Evolutionary conservation across 2,329 filamentous ascomycete species (phyloP), one percentile per base, ranked within the genome.

Genomic region (Neofusicoccum ribis): DNA sequence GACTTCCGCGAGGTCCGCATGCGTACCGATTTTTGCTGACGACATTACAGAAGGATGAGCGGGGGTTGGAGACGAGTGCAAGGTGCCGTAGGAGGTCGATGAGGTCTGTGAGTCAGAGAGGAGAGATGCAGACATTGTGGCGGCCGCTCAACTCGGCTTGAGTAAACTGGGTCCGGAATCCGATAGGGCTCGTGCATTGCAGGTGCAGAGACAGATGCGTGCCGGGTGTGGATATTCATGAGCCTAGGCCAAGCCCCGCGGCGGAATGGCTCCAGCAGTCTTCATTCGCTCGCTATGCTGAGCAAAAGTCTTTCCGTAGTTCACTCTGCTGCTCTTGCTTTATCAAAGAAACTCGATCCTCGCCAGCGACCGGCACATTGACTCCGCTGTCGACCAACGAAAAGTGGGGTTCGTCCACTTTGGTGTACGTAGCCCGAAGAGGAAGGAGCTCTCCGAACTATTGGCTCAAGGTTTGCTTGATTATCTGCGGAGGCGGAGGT

Each of bases 1-100:
- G 36, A 51, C 47, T 8, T 44, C 36, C 12, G 47, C 14, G 7
- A 34, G 51, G 8, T 15, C 36, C 3, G 51, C 12, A n/a, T 41
- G 11, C 7, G 51, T 23, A 9, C 37, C 23, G 6, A 8, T 12
- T 31, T 41, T 52, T 17, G 60, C 27, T 14, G 37, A n/a, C 14
- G 47, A 31, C 39, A 51, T 51, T 3, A 27, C 47, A 34, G 39
- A 37, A n/a, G 47, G 31, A 9, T 23, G 47, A 34, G 37, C 17
- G 20, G 37, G n/a, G 8, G 52, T 27, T n/a, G 34, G 36, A 39
- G 43, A 2, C 5, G 31, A n/a, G 27, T 44, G 37, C 46, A 52
- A 27, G 49, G 60, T 62, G 59, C 46, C 59, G 59, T 62, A 62
- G 7, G 59, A 62, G n/a, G 9, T 49, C 36, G 37, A 39, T 5